Evolutionary conservation across 768 basidiomycete genomes (phyloP), one percentile per base, ranked within the genome.

Genomic region (Naganishia kalamii): DNA sequence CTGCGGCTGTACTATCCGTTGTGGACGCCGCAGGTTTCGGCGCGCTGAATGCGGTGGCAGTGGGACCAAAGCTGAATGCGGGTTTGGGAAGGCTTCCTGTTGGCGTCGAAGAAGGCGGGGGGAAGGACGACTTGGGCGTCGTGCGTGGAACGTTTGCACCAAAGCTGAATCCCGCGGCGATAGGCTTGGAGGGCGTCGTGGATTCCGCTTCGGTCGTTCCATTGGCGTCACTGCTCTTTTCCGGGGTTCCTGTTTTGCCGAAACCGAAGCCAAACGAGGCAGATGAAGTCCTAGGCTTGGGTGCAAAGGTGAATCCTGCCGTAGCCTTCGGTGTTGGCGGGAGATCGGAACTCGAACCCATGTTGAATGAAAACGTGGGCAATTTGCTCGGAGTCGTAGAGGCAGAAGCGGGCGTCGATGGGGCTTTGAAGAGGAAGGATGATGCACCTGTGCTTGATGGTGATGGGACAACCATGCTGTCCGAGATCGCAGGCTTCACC

Each of bases 381-480:
- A 57, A 19, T n/a, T 57, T 57, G 54, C 54, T 57, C 21, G 54
- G 54, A 2, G 54, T 57, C 12, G 25, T 54, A 4, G 63, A 64
- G 5, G 41, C 8, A 27, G 50, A 33, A 23, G 43, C 12, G 43
- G 43, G 19, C 6, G 62, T 32, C 13, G 63, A 37, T 7, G 50
- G 37, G 32, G 66, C 51, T 62, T 61, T 61, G 51, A 67, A 67
- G 32, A 67, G 35, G 61, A 65, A 65, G 8, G 54, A 44, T 11
- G 40, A 21, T 10, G 51, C 19, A n/a, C 49, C 37, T 15, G 37
- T 25, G 21, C 29, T 44, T 3, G 41, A 46, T 4, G 64, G 54
- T 2, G 41, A 33, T 17, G 64, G 64, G 6, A 65, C 44, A 13
- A 65, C 64, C 64, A 65, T 65, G 3, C 30, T 25, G 12, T 44